phyloP scores from a whole-genome alignment of 148 eudicot genomes.

The Cornus florida region DNA sequence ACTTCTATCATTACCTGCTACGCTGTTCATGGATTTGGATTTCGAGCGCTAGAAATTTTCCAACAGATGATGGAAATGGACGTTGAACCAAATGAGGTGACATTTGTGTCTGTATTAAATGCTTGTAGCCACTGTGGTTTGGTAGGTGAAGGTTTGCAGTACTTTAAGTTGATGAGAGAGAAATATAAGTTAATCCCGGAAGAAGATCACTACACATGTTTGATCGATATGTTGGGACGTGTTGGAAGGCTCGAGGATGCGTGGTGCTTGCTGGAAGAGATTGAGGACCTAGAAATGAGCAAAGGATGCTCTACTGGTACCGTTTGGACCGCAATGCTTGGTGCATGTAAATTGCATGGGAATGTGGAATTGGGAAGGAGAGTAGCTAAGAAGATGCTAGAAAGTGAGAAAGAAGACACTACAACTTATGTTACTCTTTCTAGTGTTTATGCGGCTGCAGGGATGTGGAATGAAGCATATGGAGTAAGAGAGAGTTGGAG shows the following conservation, averaged over 20 bases:
- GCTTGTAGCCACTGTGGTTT: constrained; percentile 46
- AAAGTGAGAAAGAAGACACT: constrained; percentile 12
- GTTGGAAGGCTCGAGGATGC: constrained; percentile 35
- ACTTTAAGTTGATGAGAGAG: constrained; percentile 30
- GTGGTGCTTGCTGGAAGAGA: constrained; percentile 29
- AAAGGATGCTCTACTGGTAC: constrained; percentile 2
- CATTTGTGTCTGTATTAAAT: constrained; percentile 32
- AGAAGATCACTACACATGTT: constrained; percentile 39
- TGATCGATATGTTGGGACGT: constrained; percentile 43
- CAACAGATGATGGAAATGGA: constrained; percentile 27
- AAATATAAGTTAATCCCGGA: constrained; percentile 22
- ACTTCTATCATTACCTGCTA: constrained; percentile 40
- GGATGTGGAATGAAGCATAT: constrained; percentile 34
- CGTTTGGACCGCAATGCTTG: constrained; percentile 28
- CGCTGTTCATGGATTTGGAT: constrained; percentile 34
- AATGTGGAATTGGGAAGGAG: constrained; percentile 30
- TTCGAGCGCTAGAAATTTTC: constrained; percentile 29
- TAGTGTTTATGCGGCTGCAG: constrained; percentile 37
- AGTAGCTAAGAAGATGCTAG: constrained; percentile 20
- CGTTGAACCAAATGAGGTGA: constrained; percentile 35
- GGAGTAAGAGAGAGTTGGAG: constrained; percentile 26
- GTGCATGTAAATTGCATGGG: constrained; percentile 35
- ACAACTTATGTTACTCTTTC: constrained; percentile 28
- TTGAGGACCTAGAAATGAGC: constrained; percentile 18
- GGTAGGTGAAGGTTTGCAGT: constrained; percentile 27